Conservation (phyloP, 129 eudicot genomes). For the Chrysanthemum seticuspe region DNA sequence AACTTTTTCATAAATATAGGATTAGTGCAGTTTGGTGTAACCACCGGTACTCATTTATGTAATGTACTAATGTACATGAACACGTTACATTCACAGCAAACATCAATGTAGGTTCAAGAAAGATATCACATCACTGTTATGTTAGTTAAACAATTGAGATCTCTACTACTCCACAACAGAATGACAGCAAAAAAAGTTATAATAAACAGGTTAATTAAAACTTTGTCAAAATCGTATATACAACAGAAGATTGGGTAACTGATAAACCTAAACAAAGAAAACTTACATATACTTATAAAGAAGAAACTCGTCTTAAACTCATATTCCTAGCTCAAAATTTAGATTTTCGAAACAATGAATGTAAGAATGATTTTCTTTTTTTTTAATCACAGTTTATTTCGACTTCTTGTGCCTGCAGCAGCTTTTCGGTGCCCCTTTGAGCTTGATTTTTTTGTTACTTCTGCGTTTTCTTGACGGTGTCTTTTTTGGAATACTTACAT, state of each 20-base stretch:
- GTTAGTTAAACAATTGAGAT: not conserved
- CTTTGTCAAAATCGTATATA: conserved; percentile 34
- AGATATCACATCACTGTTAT: not conserved
- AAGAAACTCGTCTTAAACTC: conserved; percentile 26
- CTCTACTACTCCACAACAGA: not conserved
- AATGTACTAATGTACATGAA: too few species aligned
- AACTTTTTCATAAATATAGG: too few species aligned
- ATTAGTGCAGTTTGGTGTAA: too few species aligned
- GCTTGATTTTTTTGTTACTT: conserved; percentile 48
- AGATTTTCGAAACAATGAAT: conserved; percentile 42
- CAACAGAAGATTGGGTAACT: conserved; percentile 26
- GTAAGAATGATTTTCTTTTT: conserved; percentile 27
- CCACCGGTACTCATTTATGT: too few species aligned
- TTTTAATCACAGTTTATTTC: conserved; percentile 27
- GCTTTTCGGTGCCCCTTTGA: conserved; percentile 71
- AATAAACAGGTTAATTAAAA: conserved; percentile 34
- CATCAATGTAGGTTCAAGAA: not conserved
- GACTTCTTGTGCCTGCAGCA: conserved; percentile 41
- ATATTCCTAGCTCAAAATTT: conserved; percentile 41
- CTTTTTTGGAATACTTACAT: conserved; percentile 29
- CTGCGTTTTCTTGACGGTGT: conserved; percentile 40
- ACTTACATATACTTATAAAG: not conserved
- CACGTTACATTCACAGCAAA: too few species aligned
- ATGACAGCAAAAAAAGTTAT: not conserved
- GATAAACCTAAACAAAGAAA: conserved; percentile 13